phyloP scores from a whole-genome alignment of 768 basidiomycete species.

The Xanthoconium stramineum region DNA sequence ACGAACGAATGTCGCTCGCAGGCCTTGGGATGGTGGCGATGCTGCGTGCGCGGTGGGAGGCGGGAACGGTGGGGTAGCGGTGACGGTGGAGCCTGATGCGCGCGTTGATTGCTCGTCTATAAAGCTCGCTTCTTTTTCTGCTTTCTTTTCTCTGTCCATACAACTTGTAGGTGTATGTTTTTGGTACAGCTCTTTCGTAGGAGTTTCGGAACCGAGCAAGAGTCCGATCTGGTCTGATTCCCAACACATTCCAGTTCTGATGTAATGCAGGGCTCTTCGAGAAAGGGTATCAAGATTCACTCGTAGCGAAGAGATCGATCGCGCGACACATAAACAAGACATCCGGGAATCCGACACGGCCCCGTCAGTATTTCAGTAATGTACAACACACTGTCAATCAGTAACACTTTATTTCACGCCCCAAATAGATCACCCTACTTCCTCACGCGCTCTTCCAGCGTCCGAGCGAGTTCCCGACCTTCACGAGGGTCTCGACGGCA shows the following conservation, averaged over 20 bases:
- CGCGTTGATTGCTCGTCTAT: neutral
- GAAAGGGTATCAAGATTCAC: too few species aligned
- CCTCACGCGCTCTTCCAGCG: conserved; percentile 17
- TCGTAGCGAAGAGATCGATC: too few species aligned
- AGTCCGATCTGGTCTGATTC: too few species aligned
- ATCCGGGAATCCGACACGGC: too few species aligned
- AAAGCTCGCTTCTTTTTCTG: neutral
- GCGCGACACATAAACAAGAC: too few species aligned
- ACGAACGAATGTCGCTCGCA: neutral
- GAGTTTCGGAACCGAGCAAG: too few species aligned
- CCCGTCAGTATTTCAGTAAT: too few species aligned
- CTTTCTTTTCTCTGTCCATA: neutral
- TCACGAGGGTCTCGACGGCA: conserved; percentile 63
- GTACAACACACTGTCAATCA: too few species aligned
- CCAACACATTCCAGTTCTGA: too few species aligned
- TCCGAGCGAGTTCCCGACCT: conserved; percentile 36
- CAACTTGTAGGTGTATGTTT: too few species aligned
- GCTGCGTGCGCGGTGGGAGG: conserved; percentile 22
- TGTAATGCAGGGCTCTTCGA: too few species aligned
- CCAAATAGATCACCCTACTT: neutral
- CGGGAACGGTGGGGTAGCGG: neutral
- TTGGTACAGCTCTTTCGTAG: too few species aligned
- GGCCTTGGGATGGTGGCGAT: conserved; percentile 19
- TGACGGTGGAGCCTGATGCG: neutral
- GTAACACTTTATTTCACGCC: neutral